phyloP scores from a whole-genome alignment of 1,284 basidiomycete genomes.

The Ceratobasidium sp. region DNA sequence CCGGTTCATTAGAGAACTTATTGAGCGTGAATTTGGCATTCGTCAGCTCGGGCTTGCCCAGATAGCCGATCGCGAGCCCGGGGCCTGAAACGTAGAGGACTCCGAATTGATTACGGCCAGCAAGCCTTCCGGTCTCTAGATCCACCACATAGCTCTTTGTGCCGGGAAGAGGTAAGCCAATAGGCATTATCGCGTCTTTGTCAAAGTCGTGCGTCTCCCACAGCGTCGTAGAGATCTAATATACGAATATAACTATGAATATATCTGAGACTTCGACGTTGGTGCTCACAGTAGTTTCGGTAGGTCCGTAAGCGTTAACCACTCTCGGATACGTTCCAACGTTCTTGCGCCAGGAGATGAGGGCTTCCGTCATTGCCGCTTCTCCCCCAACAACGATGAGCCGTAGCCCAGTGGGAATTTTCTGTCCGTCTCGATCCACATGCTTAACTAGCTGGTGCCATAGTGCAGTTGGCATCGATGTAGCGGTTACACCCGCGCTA shows the following conservation, averaged over 20 bases:
- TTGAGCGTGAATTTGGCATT: conserved; percentile 8
- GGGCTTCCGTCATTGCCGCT: background rate
- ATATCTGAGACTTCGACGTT: background rate
- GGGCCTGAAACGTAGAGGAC: conserved; percentile 6
- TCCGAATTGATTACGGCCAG: background rate
- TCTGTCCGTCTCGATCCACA: background rate
- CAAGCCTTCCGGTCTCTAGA: background rate
- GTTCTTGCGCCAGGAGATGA: background rate
- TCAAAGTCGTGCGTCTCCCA: conserved; percentile 3
- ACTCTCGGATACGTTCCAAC: background rate
- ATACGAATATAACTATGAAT: background rate
- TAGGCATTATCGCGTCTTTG: background rate
- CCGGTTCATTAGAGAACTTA: background rate
- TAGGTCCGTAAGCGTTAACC: conserved; percentile 13
- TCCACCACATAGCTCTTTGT: background rate
- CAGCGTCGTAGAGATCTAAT: background rate
- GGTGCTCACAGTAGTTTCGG: conserved; percentile 9
- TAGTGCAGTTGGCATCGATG: background rate
- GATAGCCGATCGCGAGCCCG: conserved; percentile 3
- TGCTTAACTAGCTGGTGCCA: conserved; percentile 5
- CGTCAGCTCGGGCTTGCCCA: background rate
- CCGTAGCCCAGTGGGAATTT: background rate
- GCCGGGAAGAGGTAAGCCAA: conserved; percentile 4
- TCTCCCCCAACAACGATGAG: conserved; percentile 17
- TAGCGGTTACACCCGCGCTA: background rate